Evolutionary conservation across 768 basidiomycete species (phyloP).

Genomic region (Kwoniella sp.): DNA sequence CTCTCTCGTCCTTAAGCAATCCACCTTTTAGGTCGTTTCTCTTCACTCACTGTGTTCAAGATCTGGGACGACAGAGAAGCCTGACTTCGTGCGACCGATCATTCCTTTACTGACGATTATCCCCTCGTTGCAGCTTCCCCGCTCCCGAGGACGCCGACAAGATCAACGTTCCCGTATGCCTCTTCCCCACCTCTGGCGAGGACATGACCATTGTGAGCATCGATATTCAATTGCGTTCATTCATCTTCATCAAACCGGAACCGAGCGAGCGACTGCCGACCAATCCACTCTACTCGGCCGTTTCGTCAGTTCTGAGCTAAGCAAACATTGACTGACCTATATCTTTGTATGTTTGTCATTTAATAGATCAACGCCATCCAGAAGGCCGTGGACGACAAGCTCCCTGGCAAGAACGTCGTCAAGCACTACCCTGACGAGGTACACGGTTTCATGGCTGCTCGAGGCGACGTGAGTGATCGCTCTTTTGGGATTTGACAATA

Average conservation of each 20-base stretch:
- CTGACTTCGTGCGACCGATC: too few relatives aligned
- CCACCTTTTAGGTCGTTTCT: too few relatives aligned
- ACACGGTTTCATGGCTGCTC: slow-evolving; percentile 49
- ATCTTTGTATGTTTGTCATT: background rate
- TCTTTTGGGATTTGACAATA: background rate
- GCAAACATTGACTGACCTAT: background rate
- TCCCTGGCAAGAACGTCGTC: slow-evolving; percentile 40
- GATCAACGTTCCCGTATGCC: slow-evolving; percentile 62
- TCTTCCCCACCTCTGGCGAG: slow-evolving; percentile 67
- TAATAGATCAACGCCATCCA: slow-evolving; percentile 41
- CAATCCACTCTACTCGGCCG: too few relatives aligned
- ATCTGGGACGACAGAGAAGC: too few relatives aligned
- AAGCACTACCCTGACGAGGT: slow-evolving; percentile 33
- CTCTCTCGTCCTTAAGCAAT: too few relatives aligned
- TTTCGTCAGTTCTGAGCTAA: too few relatives aligned
- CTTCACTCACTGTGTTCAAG: too few relatives aligned
- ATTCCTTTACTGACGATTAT: background rate
- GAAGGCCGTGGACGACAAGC: slow-evolving; percentile 38
- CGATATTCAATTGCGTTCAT: background rate
- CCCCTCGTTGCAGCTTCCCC: slow-evolving; percentile 26
- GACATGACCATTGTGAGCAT: slow-evolving; percentile 62
- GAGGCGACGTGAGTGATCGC: slow-evolving; percentile 45
- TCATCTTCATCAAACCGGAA: slow-evolving; percentile 2
- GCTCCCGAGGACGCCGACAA: slow-evolving; percentile 61
- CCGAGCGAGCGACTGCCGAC: too few relatives aligned